Percentiles rank a stretch among this genome's conserved stretches.
phyloP scores from a whole-genome alignment of 306 rosid genomes.

The Dalbergia cultrata region DNA sequence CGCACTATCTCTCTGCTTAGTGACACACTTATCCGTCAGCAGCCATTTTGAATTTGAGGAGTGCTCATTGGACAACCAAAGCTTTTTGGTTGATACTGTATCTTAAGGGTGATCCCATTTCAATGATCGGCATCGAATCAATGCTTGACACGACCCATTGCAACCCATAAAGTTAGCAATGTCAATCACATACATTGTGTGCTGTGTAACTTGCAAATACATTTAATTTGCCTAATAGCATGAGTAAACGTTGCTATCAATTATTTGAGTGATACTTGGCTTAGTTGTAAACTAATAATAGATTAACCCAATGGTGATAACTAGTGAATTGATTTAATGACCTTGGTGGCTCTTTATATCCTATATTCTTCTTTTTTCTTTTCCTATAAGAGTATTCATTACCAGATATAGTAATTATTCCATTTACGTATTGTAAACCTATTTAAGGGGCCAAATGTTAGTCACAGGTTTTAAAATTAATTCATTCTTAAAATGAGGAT shows the following conservation, averaged over 20 bases:
- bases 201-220: background rate
- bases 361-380: background rate
- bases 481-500: no score
- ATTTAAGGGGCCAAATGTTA: no score
- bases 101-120: constrained; percentile 28
- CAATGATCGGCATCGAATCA: constrained; percentile 29
- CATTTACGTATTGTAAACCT: no score
- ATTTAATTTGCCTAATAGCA: background rate
- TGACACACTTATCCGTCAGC: constrained; percentile 25
- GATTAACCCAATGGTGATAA: background rate
- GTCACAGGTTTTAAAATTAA: no score
- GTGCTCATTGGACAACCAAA: background rate
- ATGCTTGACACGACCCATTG: constrained; percentile 30
- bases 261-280: background rate
- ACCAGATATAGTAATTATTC: no score
- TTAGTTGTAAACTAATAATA: background rate
- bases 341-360: background rate
- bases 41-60: constrained; percentile 41
- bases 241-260: background rate
- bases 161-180: background rate
- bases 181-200: constrained; percentile 9
- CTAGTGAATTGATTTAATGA: background rate
- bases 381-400: no score
- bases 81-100: constrained; percentile 24
- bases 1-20: constrained; percentile 7